Evolutionary conservation across 148 eudicot species (phyloP).

Genomic region (Fagopyrum homotropicum): DNA sequence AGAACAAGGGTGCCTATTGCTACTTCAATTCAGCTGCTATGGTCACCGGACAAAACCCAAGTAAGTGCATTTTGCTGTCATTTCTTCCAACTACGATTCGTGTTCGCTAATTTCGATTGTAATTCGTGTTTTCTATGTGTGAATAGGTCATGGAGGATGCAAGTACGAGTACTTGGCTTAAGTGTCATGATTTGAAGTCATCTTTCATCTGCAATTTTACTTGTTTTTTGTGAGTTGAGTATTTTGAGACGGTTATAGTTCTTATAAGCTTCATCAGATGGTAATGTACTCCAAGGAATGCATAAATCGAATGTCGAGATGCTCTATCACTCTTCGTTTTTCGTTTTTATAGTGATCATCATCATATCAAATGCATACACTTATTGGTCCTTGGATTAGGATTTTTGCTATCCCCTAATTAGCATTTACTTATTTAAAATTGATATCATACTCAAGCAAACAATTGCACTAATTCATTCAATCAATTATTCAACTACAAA

Average conservation of each 20-base stretch:
- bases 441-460: too few relatives aligned
- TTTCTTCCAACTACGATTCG: too few relatives aligned
- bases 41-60: conserved; percentile 54
- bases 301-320: not conserved
- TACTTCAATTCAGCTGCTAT: conserved; percentile 67
- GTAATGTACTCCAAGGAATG: not conserved
- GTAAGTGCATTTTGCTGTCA: conserved; percentile 27
- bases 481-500: too few relatives aligned
- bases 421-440: too few relatives aligned
- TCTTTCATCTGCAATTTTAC: not conserved
- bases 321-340: not conserved
- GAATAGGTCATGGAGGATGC: conserved; percentile 44
- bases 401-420: too few relatives aligned
- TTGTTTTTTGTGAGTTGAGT: not conserved
- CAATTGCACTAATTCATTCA: too few relatives aligned
- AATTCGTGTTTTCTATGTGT: not conserved
- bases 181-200: not conserved
- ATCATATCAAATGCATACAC: too few relatives aligned
- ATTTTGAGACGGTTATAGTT: not conserved
- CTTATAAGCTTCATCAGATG: not conserved
- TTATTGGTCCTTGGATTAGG: too few relatives aligned
- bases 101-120: too few relatives aligned
- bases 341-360: not conserved
- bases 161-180: conserved; percentile 29
- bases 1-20: conserved; percentile 62